Base-by-base conservation (phyloP, 768 basidiomycete species). In the Trametes coccinea region DNA sequence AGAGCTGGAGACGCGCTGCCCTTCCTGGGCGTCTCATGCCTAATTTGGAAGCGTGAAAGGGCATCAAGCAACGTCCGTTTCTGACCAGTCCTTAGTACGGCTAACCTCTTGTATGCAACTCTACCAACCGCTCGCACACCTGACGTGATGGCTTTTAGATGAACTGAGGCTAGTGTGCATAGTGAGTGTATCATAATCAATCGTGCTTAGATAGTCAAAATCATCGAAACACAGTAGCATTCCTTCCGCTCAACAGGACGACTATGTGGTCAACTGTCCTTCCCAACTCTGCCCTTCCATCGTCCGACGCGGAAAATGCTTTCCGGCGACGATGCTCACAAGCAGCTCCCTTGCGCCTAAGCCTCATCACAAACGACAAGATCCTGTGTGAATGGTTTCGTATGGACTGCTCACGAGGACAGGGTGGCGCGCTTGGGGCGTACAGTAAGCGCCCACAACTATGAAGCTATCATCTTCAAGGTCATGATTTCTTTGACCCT, bases 11-110 rank as follows among this genome's bases (percentile, higher is more conserved):
- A 22, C 22, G 22, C 22, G 22, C 22, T 22, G 11, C 29, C 8
- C n/a, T 5, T n/a, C 8, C 6, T n/a, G 22, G 45, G 45, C 45
- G 45, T 46, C 45, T 31, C n/a, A 8, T 10, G 30, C 56, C 50
- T 16, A n/a, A 58, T 53, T 34, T 17, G 56, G 61, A 62, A 62
- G 44, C 17, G 31, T 51, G 37, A 62, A 62, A 62, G 56, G 22
- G 33, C 14, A 10, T 10, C 30, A 33, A 2, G 9, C 30, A 22
- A 17, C 50, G 48, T 30, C 57, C 61, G 14, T 58, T 62, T 58
- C 27, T 6, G 56, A 39, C 30, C 33, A 54, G 10, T 63, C 30
- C 52, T 63, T 63, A 49, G 62, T 62, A 5, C 43, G 31, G 43
- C 22, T 22, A 22, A 22, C 22, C 22, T 22, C 22, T 22, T 22